Evolutionary conservation across 371 early-diverging fungal species (phyloP).

Genomic region (Capillidium heterosporum): DNA sequence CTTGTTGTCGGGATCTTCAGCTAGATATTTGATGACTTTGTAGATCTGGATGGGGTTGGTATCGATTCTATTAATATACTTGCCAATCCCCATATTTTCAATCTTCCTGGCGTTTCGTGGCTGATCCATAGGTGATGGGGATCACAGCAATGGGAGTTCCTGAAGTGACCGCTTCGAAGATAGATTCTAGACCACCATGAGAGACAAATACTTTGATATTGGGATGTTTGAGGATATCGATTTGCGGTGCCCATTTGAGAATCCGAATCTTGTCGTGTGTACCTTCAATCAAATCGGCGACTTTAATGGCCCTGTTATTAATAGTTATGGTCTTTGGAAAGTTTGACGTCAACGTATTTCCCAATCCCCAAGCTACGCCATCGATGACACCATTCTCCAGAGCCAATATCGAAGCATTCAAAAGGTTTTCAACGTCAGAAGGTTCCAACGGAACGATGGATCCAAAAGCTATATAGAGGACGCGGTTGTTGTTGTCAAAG

Average conservation of each 20-base stretch:
- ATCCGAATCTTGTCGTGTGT: background rate
- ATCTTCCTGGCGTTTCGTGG: background rate
- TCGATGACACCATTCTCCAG: background rate
- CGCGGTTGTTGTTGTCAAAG: background rate
- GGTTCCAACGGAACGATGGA: background rate
- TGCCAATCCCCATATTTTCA: background rate
- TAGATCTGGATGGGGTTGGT: background rate
- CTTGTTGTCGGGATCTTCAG: background rate
- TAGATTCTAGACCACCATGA: slow-evolving; percentile 5
- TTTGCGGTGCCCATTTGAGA: background rate
- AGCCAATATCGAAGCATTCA: background rate
- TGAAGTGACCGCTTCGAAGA: background rate
- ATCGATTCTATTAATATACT: background rate
- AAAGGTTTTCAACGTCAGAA: background rate
- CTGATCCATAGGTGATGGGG: slow-evolving; percentile 1
- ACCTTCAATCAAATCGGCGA: background rate
- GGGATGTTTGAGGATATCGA: background rate
- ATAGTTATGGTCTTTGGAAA: too few species aligned
- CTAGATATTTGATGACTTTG: background rate
- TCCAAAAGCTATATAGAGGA: background rate
- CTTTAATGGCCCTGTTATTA: too few species aligned
- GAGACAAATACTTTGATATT: background rate
- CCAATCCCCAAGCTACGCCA: slow-evolving; percentile 3
- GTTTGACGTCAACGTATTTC: background rate
- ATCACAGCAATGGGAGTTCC: slow-evolving; percentile 2